phyloP scores from a whole-genome alignment of 2,329 filamentous ascomycete species.

The Davidsoniella virescens region DNA sequence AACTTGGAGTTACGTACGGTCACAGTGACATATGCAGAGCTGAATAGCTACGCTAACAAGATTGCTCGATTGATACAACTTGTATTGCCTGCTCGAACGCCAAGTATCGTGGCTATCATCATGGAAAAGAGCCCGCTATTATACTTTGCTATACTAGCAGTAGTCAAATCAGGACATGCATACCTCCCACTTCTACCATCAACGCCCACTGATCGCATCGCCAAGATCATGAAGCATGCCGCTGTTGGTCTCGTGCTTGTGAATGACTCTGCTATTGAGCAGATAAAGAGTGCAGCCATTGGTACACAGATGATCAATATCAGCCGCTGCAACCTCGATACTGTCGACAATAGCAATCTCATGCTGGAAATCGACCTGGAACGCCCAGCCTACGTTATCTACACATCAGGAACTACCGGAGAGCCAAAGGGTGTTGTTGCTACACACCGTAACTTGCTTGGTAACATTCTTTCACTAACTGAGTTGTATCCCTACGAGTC shows the following conservation, averaged over 20 bases:
- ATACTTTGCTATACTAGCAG: constrained; percentile 59
- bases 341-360: constrained; percentile 20
- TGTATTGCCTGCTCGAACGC: background rate
- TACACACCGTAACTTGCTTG: constrained; percentile 58
- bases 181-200: constrained; percentile 66
- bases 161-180: constrained; percentile 57
- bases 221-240: constrained; percentile 46
- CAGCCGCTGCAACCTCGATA: constrained; percentile 16
- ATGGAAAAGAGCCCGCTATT: constrained; percentile 62
- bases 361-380: constrained; percentile 25
- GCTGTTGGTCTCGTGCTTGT: constrained; percentile 30
- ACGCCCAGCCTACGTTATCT: constrained; percentile 59
- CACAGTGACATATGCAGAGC: constrained; percentile 43
- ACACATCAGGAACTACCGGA: constrained; percentile 72
- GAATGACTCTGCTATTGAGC: constrained; percentile 19
- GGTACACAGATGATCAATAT: constrained; percentile 21
- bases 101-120: constrained; percentile 42
- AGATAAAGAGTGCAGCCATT: constrained; percentile 11
- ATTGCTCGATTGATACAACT: constrained; percentile 30
- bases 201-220: constrained; percentile 46
- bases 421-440: constrained; percentile 65
- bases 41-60: constrained; percentile 48
- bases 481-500: constrained; percentile 44
- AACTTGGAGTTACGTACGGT: background rate
- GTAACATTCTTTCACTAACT: constrained; percentile 54